Conservation (phyloP, 495 filamentous ascomycete species). For the Xylaria cubensis region DNA sequence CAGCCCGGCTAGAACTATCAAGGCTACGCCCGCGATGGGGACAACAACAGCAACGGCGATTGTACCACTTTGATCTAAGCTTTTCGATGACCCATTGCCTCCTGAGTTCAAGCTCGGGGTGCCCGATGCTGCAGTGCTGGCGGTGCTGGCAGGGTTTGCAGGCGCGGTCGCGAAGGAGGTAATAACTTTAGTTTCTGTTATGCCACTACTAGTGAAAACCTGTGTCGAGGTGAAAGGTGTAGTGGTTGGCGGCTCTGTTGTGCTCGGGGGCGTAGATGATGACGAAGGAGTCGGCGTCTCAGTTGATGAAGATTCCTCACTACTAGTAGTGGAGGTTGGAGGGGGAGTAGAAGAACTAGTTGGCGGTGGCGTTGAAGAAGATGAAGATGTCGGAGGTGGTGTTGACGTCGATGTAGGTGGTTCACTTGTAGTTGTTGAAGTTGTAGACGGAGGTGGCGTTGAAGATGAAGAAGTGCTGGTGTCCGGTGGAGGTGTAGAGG, state of each 20-base stretch:
- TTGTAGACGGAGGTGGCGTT: slow-evolving; percentile 8
- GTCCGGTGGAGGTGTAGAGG: not conserved
- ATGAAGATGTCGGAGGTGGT: slow-evolving; percentile 29
- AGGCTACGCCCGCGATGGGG: slow-evolving; percentile 85
- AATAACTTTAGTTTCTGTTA: slow-evolving; percentile 32
- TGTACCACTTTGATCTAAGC: slow-evolving; percentile 67
- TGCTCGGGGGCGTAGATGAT: slow-evolving; percentile 19
- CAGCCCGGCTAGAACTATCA: slow-evolving; percentile 76
- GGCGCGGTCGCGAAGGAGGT: slow-evolving; percentile 23
- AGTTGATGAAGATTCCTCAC: slow-evolving; percentile 37
- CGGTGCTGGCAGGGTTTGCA: not conserved
- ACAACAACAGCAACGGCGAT: slow-evolving; percentile 95
- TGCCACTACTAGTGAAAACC: slow-evolving; percentile 43
- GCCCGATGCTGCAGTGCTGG: slow-evolving; percentile 7
- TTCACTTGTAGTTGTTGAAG: slow-evolving; percentile 21
- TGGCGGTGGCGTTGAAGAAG: slow-evolving; percentile 34
- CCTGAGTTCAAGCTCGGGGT: slow-evolving; percentile 17
- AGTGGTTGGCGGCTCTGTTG: not conserved
- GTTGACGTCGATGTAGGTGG: slow-evolving; percentile 42
- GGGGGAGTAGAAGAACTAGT: slow-evolving; percentile 30
- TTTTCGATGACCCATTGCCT: slow-evolving; percentile 34
- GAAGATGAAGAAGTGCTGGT: not conserved
- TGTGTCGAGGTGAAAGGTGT: slow-evolving; percentile 40
- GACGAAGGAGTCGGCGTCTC: slow-evolving; percentile 31
- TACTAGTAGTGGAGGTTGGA: slow-evolving; percentile 31